A percentile compares a stretch with the other conserved stretches of the same genome.
phyloP scores from a whole-genome alignment of 2,329 filamentous ascomycete genomes.

The Lecanicillium sp. region DNA sequence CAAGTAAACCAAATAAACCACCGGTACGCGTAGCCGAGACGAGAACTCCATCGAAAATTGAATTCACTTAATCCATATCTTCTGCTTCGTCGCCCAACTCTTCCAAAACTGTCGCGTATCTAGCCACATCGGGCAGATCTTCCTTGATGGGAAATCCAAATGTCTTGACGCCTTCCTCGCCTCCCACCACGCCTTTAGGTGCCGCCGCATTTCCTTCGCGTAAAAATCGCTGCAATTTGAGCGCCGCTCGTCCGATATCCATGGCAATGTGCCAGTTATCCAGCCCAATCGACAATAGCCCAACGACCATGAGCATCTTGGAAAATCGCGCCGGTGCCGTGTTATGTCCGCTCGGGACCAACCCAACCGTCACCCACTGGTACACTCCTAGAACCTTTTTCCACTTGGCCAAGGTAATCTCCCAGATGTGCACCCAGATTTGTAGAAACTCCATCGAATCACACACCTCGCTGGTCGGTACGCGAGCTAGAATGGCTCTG shows the following conservation, averaged over 20 bases:
- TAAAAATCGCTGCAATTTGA: constrained; percentile 37
- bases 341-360: constrained; percentile 30
- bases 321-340: constrained; percentile 35
- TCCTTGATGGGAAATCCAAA: constrained; percentile 8
- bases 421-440: constrained; percentile 41
- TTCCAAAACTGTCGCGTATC: constrained; percentile 4
- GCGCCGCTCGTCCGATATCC: constrained; percentile 25
- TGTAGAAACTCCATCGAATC: constrained; percentile 28
- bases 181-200: constrained; percentile 1
- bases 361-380: constrained; percentile 37
- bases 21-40: no score
- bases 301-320: constrained; percentile 35
- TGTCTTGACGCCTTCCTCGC: constrained; percentile 6
- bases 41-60: no score
- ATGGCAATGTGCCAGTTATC: constrained; percentile 41
- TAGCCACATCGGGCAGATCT: constrained; percentile 6
- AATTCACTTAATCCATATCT: background rate
- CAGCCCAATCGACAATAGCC: constrained; percentile 35
- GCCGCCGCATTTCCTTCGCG: constrained; percentile 14
- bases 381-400: constrained; percentile 39
- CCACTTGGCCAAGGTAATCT: constrained; percentile 37
- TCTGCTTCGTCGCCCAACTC: constrained; percentile 7
- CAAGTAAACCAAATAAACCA: no score
- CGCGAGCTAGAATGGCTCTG: constrained; percentile 33
- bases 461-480: constrained; percentile 33